Evolutionary conservation across 371 early-diverging fungal genomes (phyloP), one percentile per base, ranked within the genome.

Genomic region (Mortierella sp.): DNA sequence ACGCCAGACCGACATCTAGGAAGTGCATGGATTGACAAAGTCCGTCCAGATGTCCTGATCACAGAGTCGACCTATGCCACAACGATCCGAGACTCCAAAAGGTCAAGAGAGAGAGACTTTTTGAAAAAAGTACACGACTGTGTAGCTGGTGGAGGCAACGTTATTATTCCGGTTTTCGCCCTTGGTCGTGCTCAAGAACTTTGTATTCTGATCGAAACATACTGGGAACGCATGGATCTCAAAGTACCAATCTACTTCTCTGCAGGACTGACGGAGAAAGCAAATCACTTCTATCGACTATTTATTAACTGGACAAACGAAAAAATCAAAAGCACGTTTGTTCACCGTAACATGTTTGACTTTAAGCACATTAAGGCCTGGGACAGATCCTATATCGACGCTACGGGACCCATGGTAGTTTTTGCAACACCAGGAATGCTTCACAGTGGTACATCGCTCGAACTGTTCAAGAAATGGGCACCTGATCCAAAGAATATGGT

Each of bases 401-500:
- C 83, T 19, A 88, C 93, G 0, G 97, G 95, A 0, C 96, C 98
- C 0, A 94, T 95, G 94, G 97, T 99, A 8, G 83, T 98, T 22
- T 98, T 99, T 89, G 97, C 99, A 6, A 94, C 97, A 0, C 99
- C 99, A 0, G 98, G 98, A 3, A 98, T 93, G 98, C 90, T 96
- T 32, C 93, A 96, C 79, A 87, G 89, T 16, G 97, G 97, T 21
- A 91, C 92, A 16, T 93, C 96, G 0, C 80, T 95, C 62, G 91
- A 95, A 50, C 91, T 97, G 0, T 97, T 98, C 83, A 93, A 94
- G 71, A 92, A 94, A 70, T 95, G 97, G 94, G 96, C 96, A 19
- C 91, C 92, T 0, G 94, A 96, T 78, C 88, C 91, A 16, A 94
- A 96, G 68, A 98, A 98, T 83, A 92, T 97, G 93, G 90, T 97